Percentiles rank a stretch among this genome's conserved stretches.
Evolutionary conservation across 306 rosid genomes (phyloP).

Genomic region (Astragalus membranaceus): DNA sequence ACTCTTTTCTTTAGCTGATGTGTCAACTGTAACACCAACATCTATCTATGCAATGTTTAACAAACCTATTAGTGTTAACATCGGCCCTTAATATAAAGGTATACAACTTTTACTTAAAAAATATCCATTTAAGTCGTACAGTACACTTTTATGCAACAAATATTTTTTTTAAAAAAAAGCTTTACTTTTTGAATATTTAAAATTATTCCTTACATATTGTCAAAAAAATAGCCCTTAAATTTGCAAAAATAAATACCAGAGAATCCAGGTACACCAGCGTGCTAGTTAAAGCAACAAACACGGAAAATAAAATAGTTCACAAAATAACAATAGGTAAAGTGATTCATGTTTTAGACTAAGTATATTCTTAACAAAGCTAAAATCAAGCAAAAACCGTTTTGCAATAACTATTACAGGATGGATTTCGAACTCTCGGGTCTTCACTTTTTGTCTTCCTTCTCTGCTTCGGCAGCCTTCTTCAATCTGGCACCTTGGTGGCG

Average conservation of each 20-base stretch:
- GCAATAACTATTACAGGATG: background rate
- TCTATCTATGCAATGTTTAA: too few species aligned
- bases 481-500: slow-evolving; percentile 53
- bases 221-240: background rate
- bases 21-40: too few species aligned
- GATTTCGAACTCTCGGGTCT: background rate
- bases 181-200: too few species aligned
- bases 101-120: too few species aligned
- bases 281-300: background rate
- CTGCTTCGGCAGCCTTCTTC: slow-evolving; percentile 68
- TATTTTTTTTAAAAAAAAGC: too few species aligned
- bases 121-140: too few species aligned
- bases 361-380: background rate
- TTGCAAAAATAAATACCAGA: background rate
- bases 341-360: background rate
- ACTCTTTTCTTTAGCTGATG: too few species aligned
- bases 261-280: background rate
- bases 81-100: background rate
- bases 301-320: slow-evolving; percentile 1
- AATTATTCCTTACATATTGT: background rate
- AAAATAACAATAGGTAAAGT: background rate
- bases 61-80: too few species aligned
- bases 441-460: slow-evolving; percentile 69
- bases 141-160: too few species aligned
- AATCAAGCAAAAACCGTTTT: slow-evolving; percentile 5